Base-by-base conservation (phyloP, 1,139 yeast genomes). In the Yamadazyma diddensiae region DNA sequence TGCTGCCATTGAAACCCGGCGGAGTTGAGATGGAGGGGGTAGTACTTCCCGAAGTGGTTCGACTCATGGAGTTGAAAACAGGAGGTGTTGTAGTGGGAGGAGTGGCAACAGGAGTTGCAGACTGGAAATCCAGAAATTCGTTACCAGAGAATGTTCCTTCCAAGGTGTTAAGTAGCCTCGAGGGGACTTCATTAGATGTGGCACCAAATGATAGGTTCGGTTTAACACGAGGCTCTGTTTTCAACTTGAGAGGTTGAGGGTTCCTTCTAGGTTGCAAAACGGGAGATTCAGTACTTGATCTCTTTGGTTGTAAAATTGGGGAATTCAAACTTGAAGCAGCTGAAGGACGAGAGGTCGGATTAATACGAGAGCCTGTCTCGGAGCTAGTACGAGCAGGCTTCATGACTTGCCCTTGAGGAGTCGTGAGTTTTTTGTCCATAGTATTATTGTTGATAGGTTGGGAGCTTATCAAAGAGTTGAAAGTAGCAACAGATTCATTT, bases 401-500 rank as follows among this genome's bases (percentile, higher is more conserved):
- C 40, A 44, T 41, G 3, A 33, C 42, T 19, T 47, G 45, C 5
- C 52, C 29, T 19, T 38, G 48, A 1, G 70, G 65, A 0, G 57
- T 62, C 23, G 43, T 43, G 7, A 45, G 43, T 20, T 46, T 36
- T 3, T 46, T 46, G 4, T 63, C 67, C 31, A 52, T 49, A 25
- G 46, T 55, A 3, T 57, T 57, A 5, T 46, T 44, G n/a, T 53
- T 59, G 3, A 66, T 46, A n/a, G 51, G 42, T 36, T 65, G 69
- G 5, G 60, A 52, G 29, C 54, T 53, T 26, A 67, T 55, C 31
- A 67, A 51, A 2, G 65, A 46, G 29, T 57, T 61, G 38, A 65
- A 63, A 26, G 52, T 50, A 11, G 35, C 35, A 4, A 19, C 16
- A 3, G 38, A 20, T 14, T 34, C 19, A 1, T 24, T 34, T 10